Evolutionary conservation across 805 yeast genomes (phyloP).

Genomic region (Candida oleophila): DNA sequence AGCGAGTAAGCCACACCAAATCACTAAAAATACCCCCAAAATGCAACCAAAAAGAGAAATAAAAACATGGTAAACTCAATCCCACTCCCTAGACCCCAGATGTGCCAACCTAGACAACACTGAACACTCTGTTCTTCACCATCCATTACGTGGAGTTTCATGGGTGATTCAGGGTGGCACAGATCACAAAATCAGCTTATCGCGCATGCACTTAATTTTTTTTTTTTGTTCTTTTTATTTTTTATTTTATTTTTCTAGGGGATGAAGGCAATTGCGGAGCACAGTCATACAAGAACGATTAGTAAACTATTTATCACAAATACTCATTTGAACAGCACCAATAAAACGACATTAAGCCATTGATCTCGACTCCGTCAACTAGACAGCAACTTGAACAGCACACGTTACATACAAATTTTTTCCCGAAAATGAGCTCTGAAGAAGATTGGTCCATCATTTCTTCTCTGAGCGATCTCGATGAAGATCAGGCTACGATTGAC

Average conservation of each 20-base stretch:
- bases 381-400: constrained; percentile 7
- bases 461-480: constrained; percentile 40
- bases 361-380: too few relatives aligned
- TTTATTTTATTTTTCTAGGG: background rate
- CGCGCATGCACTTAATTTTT: constrained; percentile 1
- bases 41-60: too few relatives aligned
- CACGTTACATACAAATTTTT: background rate
- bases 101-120: background rate
- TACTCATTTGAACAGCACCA: background rate
- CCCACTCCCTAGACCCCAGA: too few relatives aligned
- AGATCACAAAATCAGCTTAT: constrained; percentile 4
- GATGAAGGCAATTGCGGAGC: background rate
- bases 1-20: too few relatives aligned
- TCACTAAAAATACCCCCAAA: too few relatives aligned
- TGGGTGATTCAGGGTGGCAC: background rate
- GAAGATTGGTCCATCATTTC: constrained; percentile 48
- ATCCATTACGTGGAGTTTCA: background rate
- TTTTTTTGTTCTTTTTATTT: background rate
- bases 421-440: constrained; percentile 18
- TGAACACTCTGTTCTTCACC: background rate
- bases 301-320: background rate
- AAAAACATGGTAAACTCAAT: too few relatives aligned
- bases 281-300: background rate
- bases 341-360: too few relatives aligned
- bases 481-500: constrained; percentile 25